Evolutionary conservation across 208 protist species (phyloP).

Genomic region (Acanthamoeba lenticulata): DNA sequence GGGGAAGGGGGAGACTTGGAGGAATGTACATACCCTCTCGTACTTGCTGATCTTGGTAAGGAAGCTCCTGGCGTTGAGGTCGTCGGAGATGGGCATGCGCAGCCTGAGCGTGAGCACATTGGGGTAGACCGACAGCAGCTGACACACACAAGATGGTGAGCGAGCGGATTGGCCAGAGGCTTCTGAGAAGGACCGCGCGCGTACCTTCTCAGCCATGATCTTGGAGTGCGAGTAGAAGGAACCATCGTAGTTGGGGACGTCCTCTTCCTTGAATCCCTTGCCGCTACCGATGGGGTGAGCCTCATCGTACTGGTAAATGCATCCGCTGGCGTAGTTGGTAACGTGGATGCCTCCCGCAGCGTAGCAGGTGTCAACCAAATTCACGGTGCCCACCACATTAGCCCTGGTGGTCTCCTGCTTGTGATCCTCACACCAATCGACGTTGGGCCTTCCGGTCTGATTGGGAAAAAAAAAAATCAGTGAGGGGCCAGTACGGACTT

Average conservation of each 20-base stretch:
- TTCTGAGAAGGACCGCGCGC: neutral
- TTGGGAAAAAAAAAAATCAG: no score
- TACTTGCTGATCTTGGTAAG: constrained; percentile 86
- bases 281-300: constrained; percentile 76
- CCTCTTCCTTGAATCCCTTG: constrained; percentile 83
- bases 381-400: constrained; percentile 86
- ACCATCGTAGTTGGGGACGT: constrained; percentile 83
- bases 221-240: constrained; percentile 88
- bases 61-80: constrained; percentile 82
- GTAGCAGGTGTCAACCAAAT: constrained; percentile 78
- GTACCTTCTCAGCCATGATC: constrained; percentile 80
- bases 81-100: constrained; percentile 86
- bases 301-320: constrained; percentile 87
- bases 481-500: no score
- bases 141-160: no score
- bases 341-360: constrained; percentile 81
- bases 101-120: constrained; percentile 86
- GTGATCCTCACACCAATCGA: constrained; percentile 88
- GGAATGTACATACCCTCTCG: neutral
- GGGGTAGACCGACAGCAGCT: constrained; percentile 73
- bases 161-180: no score
- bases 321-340: constrained; percentile 88
- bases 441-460: constrained; percentile 86
- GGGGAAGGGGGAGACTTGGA: no score
- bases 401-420: constrained; percentile 83